Percentiles rank a stretch among this genome's conserved stretches.
These are phyloP conservation scores for Didymella keratinophila DNA, from an alignment of 2,329 filamentous ascomycete genomes.

Conservation along the genomic window DNA sequence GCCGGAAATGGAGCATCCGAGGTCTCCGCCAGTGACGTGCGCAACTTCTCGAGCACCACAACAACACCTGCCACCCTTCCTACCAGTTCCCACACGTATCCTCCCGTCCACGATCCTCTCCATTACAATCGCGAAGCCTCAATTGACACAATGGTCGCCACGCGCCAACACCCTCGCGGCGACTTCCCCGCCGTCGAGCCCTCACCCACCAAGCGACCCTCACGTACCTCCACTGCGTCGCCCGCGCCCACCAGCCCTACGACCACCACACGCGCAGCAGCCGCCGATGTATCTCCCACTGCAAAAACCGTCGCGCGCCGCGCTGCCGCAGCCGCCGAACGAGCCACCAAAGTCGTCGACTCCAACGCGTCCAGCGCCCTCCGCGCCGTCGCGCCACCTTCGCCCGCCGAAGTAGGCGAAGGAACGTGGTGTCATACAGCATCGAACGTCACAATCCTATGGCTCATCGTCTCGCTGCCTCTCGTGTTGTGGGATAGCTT, in stretches of 20 bases:
- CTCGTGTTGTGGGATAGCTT: constrained; percentile 82
- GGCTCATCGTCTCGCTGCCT: constrained; percentile 77
- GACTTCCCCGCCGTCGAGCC: constrained; percentile 47
- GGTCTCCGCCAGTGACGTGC: constrained; percentile 15
- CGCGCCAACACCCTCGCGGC: constrained; percentile 47
- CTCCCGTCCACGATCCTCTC: background rate
- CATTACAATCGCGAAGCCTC: background rate
- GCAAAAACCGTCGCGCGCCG: constrained; percentile 33
- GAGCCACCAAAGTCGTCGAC: constrained; percentile 28
- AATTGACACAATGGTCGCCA: constrained; percentile 48
- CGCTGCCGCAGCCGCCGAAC: constrained; percentile 26
- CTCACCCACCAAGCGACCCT: constrained; percentile 48
- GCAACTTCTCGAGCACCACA: background rate
- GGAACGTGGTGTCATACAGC: constrained; percentile 66
- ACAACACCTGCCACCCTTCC: constrained; percentile 6
- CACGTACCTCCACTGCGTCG: constrained; percentile 46
- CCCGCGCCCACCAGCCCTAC: constrained; percentile 37
- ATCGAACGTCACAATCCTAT: constrained; percentile 67
- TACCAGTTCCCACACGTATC: background rate
- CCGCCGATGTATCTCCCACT: constrained; percentile 24
- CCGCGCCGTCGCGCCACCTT: constrained; percentile 24
- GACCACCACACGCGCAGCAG: constrained; percentile 17
- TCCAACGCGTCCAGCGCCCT: constrained; percentile 29
- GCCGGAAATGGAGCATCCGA: constrained; percentile 11
- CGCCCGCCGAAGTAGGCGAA: constrained; percentile 33